These are phyloP conservation scores for Fusarium illudens DNA, from an alignment of 2,329 filamentous ascomycete species.

Conservation along the genomic window DNA sequence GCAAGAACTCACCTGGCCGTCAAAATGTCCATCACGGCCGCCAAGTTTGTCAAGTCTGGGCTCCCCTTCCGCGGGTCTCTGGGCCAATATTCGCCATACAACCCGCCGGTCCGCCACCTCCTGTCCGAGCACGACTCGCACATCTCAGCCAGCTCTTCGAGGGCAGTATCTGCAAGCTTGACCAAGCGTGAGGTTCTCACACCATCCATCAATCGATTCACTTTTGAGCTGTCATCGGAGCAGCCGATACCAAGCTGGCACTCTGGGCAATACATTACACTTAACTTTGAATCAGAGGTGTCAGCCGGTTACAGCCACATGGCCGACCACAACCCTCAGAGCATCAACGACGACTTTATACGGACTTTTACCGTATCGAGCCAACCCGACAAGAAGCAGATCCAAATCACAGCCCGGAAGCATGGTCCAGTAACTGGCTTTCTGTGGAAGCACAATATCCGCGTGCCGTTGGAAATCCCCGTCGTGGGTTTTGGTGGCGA, in stretches of 20 bases:
- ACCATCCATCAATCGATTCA: constrained; percentile 72
- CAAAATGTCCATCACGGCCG: constrained; percentile 68
- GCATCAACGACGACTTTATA: constrained; percentile 84
- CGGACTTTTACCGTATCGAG: constrained; percentile 85
- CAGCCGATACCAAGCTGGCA: constrained; percentile 56
- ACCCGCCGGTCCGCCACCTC: constrained; percentile 75
- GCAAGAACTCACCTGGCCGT: constrained; percentile 78
- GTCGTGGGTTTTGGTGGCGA: constrained; percentile 78
- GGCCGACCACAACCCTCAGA: constrained; percentile 80
- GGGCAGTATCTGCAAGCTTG: constrained; percentile 60
- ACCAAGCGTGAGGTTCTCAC: constrained; percentile 67
- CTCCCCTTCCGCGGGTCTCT: constrained; percentile 72
- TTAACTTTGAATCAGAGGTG: constrained; percentile 76
- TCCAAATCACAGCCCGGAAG: constrained; percentile 77
- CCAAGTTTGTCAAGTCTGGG: constrained; percentile 69
- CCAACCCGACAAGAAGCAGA: constrained; percentile 56
- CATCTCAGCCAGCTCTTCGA: constrained; percentile 5
- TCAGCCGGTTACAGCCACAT: constrained; percentile 83
- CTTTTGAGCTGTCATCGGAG: constrained; percentile 50
- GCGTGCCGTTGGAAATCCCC: constrained; percentile 67
- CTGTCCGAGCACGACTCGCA: constrained; percentile 59
- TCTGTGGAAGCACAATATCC: constrained; percentile 66
- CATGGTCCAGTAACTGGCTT: constrained; percentile 74
- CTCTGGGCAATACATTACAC: constrained; percentile 79
- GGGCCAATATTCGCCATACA: constrained; percentile 77